A percentile compares a stretch with the other conserved stretches of the same genome.
phyloP scores from a whole-genome alignment of 176 grass and related monocot genomes.

The Ensete ventricosum region DNA sequence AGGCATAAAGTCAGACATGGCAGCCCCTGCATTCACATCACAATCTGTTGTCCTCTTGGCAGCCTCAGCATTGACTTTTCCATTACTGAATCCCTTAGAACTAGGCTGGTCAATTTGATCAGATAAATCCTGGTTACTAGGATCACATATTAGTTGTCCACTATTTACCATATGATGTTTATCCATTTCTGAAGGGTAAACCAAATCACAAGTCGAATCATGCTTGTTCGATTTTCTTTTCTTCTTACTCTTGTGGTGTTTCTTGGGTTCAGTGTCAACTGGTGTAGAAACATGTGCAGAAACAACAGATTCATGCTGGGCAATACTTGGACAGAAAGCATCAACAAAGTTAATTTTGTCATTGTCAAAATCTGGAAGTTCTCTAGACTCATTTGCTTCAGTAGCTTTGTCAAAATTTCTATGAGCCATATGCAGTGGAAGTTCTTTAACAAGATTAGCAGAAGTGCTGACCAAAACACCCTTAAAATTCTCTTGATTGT shows the following conservation, averaged over 20 bases:
- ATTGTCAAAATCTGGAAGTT: slow-evolving; percentile 8
- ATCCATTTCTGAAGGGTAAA: slow-evolving; percentile 1
- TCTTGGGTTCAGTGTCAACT: slow-evolving; percentile 26
- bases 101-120: slow-evolving; percentile 18
- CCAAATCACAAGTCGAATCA: background rate
- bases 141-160: slow-evolving; percentile 14
- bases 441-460: background rate
- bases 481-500: background rate
- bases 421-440: background rate
- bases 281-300: slow-evolving; percentile 21
- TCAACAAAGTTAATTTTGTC: slow-evolving; percentile 34
- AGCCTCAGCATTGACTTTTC: slow-evolving; percentile 26
- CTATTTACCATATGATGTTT: slow-evolving; percentile 15
- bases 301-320: slow-evolving; percentile 20
- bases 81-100: slow-evolving; percentile 11
- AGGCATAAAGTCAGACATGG: background rate
- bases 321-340: slow-evolving; percentile 21
- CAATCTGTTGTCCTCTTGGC: slow-evolving; percentile 12
- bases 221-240: slow-evolving; percentile 34
- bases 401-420: slow-evolving; percentile 22
- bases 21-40: background rate
- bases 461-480: background rate
- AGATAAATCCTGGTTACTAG: slow-evolving; percentile 22
- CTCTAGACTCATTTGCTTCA: slow-evolving; percentile 11
- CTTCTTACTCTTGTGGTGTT: slow-evolving; percentile 29